Conservation (phyloP, 2,329 filamentous ascomycete genomes). For the Nothomitra cinnamomea region DNA sequence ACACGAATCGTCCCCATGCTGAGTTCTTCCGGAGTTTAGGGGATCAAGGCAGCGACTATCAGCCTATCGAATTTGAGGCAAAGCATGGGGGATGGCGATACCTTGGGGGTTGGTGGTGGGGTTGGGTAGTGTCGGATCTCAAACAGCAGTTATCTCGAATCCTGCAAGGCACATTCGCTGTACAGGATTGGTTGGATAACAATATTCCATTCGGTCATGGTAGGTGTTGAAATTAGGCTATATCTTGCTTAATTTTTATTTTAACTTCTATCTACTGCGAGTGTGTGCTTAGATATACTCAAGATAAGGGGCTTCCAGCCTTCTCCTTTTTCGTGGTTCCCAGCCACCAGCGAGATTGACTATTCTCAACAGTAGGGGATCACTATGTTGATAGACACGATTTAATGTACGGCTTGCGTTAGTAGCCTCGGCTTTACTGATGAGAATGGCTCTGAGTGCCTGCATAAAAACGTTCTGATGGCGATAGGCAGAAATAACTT, state of each 20-base stretch:
- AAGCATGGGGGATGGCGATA: constrained; percentile 1
- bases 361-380: not conserved
- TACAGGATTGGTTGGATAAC: not conserved
- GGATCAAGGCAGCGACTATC: not conserved
- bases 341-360: no score
- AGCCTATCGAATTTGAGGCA: not conserved
- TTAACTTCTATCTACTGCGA: no score
- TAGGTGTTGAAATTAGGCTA: not conserved
- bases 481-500: no score
- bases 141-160: constrained; percentile 1
- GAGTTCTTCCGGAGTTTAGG: not conserved
- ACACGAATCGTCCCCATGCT: not conserved
- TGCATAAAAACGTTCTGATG: not conserved
- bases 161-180: not conserved
- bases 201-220: not conserved
- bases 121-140: not conserved
- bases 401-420: not conserved
- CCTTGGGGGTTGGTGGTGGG: not conserved
- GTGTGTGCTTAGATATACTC: no score
- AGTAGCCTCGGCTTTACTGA: not conserved
- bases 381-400: not conserved
- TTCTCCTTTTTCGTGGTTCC: no score
- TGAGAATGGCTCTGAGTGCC: not conserved
- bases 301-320: no score
- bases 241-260: no score